Evolutionary conservation across 2,329 filamentous ascomycete species (phyloP).

Genomic region (Chaetomium sp.): DNA sequence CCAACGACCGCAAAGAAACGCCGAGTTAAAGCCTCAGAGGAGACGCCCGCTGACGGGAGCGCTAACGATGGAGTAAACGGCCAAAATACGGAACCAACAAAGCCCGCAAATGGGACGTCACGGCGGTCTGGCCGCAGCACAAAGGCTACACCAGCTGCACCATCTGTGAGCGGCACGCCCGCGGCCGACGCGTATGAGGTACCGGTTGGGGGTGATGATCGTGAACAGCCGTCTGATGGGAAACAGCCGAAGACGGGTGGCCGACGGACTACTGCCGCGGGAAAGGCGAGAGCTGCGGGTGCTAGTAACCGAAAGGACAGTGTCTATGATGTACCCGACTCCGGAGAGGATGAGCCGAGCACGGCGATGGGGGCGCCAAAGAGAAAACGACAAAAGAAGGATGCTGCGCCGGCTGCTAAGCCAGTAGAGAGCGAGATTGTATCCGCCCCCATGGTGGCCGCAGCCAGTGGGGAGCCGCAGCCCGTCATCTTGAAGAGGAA

Average conservation of each 20-base stretch:
- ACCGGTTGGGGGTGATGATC: background rate
- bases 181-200: background rate
- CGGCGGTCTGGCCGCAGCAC: background rate
- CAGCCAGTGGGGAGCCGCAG: background rate
- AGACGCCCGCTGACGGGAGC: background rate
- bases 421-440: background rate
- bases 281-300: background rate
- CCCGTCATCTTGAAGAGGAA: slow-evolving; percentile 8
- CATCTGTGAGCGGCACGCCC: background rate
- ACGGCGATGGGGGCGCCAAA: background rate
- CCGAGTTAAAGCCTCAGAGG: slow-evolving; percentile 5
- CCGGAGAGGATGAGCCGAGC: slow-evolving; percentile 19
- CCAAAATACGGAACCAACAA: background rate
- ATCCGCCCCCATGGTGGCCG: background rate
- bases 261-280: background rate
- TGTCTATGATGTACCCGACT: slow-evolving; percentile 26
- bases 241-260: background rate
- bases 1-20: slow-evolving; percentile 16
- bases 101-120: background rate
- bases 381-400: background rate
- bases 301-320: slow-evolving; percentile 10
- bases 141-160: background rate
- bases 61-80: background rate
- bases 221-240: background rate
- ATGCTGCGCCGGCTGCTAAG: background rate